Evolutionary conservation across 202 grass and related monocot genomes (phyloP).

Genomic region (Setaria italica): DNA sequence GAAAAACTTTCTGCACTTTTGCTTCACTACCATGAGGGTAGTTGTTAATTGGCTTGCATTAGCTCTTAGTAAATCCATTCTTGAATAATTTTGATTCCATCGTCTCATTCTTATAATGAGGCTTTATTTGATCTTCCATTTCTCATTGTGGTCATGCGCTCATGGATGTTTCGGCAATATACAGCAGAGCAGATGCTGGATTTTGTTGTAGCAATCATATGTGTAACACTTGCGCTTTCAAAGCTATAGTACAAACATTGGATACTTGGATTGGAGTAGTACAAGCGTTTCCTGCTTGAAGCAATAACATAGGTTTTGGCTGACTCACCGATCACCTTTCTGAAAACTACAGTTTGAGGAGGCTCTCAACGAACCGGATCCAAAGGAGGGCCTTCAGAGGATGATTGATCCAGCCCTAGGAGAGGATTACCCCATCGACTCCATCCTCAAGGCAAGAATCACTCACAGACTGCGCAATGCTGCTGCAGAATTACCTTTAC

Average conservation of each 20-base stretch:
- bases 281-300: neutral
- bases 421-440: constrained; percentile 71
- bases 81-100: too few relatives aligned
- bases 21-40: neutral
- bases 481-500: neutral
- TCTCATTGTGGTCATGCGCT: too few relatives aligned
- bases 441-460: constrained; percentile 64
- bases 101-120: too few relatives aligned
- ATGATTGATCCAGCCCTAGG: constrained; percentile 73
- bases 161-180: too few relatives aligned
- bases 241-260: too few relatives aligned
- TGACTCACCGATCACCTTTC: neutral
- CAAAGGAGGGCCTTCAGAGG: constrained; percentile 64
- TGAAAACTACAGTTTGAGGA: constrained; percentile 78
- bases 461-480: neutral
- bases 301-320: too few relatives aligned
- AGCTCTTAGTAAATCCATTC: too few relatives aligned
- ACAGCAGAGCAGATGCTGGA: too few relatives aligned
- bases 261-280: too few relatives aligned
- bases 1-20: neutral
- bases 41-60: constrained; percentile 4
- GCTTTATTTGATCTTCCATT: too few relatives aligned
- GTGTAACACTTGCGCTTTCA: too few relatives aligned
- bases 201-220: too few relatives aligned
- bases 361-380: constrained; percentile 59